phyloP scores from a whole-genome alignment of 2,329 filamentous ascomycete species.

The Sporothrix schenckii region DNA sequence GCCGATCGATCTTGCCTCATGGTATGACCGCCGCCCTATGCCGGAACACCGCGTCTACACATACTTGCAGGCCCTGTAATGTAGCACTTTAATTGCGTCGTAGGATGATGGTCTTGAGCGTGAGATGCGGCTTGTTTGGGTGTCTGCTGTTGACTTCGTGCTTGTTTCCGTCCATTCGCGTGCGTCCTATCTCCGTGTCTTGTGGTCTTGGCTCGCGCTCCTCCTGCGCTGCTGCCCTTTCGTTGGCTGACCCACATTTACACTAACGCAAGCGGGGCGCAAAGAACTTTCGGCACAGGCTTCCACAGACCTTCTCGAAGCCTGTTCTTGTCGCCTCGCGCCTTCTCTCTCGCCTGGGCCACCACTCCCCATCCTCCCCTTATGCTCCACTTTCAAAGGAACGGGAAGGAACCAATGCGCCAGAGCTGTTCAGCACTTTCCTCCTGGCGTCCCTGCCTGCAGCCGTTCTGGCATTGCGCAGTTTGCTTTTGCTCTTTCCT shows the following conservation, averaged over 20 bases:
- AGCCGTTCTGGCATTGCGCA: neutral
- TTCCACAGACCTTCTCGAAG: slow-evolving; percentile 44
- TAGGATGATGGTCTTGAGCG: no score
- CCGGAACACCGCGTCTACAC: neutral
- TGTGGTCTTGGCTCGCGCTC: neutral
- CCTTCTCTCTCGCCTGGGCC: neutral
- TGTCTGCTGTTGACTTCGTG: neutral
- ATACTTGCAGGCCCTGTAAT: neutral
- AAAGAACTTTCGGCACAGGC: slow-evolving; percentile 38
- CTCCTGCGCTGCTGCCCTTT: slow-evolving; percentile 17
- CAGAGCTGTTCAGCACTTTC: neutral
- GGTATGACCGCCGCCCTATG: neutral
- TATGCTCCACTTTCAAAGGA: slow-evolving; percentile 27
- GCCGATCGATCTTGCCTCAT: slow-evolving; percentile 20
- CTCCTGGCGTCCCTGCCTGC: slow-evolving; percentile 8
- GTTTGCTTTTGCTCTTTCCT: slow-evolving; percentile 5
- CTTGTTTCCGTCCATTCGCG: neutral
- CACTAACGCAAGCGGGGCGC: slow-evolving; percentile 28
- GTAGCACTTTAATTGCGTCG: no score
- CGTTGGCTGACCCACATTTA: slow-evolving; percentile 24
- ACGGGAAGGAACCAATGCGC: slow-evolving; percentile 7
- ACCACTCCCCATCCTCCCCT: neutral
- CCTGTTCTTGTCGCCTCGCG: slow-evolving; percentile 15
- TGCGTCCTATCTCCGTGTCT: slow-evolving; percentile 13
- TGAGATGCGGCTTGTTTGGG: no score